Evolutionary conservation across 768 basidiomycete species (phyloP).

Genomic region (Termitomyces sp.): DNA sequence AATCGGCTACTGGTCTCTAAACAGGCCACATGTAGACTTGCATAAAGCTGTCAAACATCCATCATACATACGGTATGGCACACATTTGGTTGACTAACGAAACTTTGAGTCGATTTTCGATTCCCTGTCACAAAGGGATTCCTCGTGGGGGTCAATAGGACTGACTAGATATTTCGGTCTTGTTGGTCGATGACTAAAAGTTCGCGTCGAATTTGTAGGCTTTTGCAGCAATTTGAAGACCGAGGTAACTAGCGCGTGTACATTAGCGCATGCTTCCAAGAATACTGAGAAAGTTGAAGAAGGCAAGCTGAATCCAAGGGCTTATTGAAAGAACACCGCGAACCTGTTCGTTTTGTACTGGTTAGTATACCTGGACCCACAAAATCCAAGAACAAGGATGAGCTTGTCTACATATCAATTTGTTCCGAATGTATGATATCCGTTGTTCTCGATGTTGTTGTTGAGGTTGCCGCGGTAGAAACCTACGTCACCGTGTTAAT

Average conservation of each 20-base stretch:
- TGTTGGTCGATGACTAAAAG: not conserved
- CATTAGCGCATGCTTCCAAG: not conserved
- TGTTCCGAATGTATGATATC: not conserved
- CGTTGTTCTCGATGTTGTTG: not conserved
- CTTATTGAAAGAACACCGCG: not conserved
- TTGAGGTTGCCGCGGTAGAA: not conserved
- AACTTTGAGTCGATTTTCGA: not conserved
- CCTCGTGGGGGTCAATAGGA: not conserved
- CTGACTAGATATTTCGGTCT: not conserved
- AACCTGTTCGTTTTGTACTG: not conserved
- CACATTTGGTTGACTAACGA: not conserved
- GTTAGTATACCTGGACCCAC: not conserved
- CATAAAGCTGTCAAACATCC: not conserved
- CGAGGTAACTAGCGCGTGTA: not conserved
- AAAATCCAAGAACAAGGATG: not conserved
- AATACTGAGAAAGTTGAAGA: not conserved
- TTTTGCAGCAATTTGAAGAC: not conserved
- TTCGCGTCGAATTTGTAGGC: not conserved
- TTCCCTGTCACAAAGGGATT: not conserved
- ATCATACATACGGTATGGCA: not conserved
- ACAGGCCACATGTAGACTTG: not conserved
- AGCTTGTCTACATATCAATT: not conserved
- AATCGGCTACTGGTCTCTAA: conserved; percentile 24
- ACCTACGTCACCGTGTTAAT: no score
- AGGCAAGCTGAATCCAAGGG: not conserved